Evolutionary conservation across 1,284 basidiomycete genomes (phyloP), one percentile per base, ranked within the genome.

Genomic region (Trametes polyzona): DNA sequence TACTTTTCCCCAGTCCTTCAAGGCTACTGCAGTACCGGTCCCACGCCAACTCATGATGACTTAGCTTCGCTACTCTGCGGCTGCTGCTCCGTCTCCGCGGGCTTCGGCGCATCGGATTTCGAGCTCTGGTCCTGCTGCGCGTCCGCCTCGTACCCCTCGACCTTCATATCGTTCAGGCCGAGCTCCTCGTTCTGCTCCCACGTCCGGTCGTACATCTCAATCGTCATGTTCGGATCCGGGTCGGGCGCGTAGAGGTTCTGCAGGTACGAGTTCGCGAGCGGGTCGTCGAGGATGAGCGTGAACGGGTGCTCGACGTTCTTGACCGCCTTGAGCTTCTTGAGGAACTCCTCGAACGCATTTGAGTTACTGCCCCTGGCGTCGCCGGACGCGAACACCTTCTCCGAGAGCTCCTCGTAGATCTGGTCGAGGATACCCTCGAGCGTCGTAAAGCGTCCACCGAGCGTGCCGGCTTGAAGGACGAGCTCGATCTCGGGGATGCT

Each of bases 371-470:
- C 52, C 62, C 68, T 67, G 66, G 89, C 84, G 68, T 95, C 93
- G n/a, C 91, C 91, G 1, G 79, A 77, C 14, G 88, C 82, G 68
- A 96, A 88, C n/a, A 92, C 88, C 68, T 97, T 98, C 64, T 92
- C 88, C 21, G 89, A 90, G 9, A 99, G 83, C 72, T 99, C 96
- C 64, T 97, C 96, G 76, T 96, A 96, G 16, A 99, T 86, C 71
- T 98, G 97, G 62, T 93, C 86, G 41, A 99, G 78, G 56, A 99
- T 88, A 32, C 97, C 97, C 74, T 99, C 97, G 23, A 98, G 79
- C 1, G 97, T 99, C 0, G 97, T 99, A 77, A 99, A 99, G 10
- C 97, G 85, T n/a, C 96, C 97, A 19, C 97, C 97, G 2, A 99
- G 84, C 0, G 97, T 99, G 12, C 97, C 97, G 3, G 95, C 88